Base-by-base conservation (phyloP, 768 basidiomycete species). In the Pleurotus giganteus region DNA sequence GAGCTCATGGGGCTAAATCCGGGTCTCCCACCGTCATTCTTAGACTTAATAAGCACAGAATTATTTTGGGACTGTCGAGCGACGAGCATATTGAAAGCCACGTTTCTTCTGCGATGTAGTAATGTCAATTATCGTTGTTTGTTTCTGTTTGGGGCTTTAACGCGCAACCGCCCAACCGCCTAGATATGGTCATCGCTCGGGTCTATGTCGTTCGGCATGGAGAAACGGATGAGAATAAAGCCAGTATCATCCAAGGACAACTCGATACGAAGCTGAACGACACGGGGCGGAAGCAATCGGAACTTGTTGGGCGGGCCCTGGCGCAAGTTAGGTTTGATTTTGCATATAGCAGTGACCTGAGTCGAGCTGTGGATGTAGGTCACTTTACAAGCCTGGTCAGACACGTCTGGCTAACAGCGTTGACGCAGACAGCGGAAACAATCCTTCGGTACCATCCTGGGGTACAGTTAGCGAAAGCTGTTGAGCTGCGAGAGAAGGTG, bases 191-290 rank as follows among this genome's bases (percentile, higher is more conserved):
- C 52, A 62, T 71, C 24, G 75, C 77, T 23, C 74, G 74, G 51
- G 60, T 91, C 43, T 88, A 85, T 64, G 70, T 90, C 58, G 77
- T 90, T 46, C 83, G 90, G 39, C 90, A 92, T 60, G 90, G 88
- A 17, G 88, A 92, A 73, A 92, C 90, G 23, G 77, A 83, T 37
- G 84, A 79, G 63, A 91, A 91, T 67, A 69, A 74, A 50, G 68
- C 71, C 4, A 72, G 74, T 23, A 81, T 88, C 54, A 78, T 89
- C 42, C 90, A 93, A 73, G 91, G 91, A 36, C 91, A 93, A 7
- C 61, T 82, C 53, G 86, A 93, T 68, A 85, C 84, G 5, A 58
- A 67, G 36, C 74, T 93, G 63, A 91, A 91, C 60, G 78, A 74
- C 13, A 69, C 66, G 3, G 91, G 91, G 12, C 52, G 75, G 44